These are phyloP conservation scores for Penicillium coffeae DNA, from an alignment of 495 filamentous ascomycete species.

Conservation along the genomic window DNA sequence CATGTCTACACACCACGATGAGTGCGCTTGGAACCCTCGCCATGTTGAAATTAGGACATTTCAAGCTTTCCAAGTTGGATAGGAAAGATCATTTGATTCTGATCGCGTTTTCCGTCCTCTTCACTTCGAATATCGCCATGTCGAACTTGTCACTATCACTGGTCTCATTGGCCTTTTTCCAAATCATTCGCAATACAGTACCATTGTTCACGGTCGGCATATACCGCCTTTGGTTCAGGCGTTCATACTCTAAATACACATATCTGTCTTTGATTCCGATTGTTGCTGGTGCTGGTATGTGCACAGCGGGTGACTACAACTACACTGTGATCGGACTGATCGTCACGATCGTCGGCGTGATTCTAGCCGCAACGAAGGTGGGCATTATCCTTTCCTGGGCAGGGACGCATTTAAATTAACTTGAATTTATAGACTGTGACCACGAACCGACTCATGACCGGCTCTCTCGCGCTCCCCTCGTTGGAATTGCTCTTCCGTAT, in stretches of 20 bases:
- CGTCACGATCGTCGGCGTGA: conserved; percentile 10
- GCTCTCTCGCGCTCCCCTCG: conserved; percentile 12
- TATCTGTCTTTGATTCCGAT: conserved; percentile 15
- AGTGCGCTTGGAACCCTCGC: conserved; percentile 10
- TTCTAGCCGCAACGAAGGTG: conserved; percentile 16
- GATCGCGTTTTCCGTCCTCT: conserved; percentile 14
- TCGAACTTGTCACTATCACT: conserved; percentile 16
- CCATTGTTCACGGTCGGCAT: conserved; percentile 16
- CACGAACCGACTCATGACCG: conserved; percentile 18
- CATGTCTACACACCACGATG: conserved; percentile 13
- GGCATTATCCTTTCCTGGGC: neutral
- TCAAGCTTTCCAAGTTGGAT: conserved; percentile 10
- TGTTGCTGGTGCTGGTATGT: conserved; percentile 15
- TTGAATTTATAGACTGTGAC: conserved; percentile 10
- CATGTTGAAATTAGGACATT: conserved; percentile 13
- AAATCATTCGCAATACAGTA: conserved; percentile 17
- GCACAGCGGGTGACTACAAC: conserved; percentile 14
- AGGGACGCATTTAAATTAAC: neutral
- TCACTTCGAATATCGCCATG: conserved; percentile 18
- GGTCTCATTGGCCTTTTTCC: conserved; percentile 17
- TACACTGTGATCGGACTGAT: conserved; percentile 9
- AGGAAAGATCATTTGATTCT: conserved; percentile 12
- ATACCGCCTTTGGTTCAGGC: conserved; percentile 14
- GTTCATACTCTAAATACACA: conserved; percentile 9
- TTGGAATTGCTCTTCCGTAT: conserved; percentile 18